Conservation (phyloP, 176 grass and related monocot genomes). For the Musa troglodytarum region DNA sequence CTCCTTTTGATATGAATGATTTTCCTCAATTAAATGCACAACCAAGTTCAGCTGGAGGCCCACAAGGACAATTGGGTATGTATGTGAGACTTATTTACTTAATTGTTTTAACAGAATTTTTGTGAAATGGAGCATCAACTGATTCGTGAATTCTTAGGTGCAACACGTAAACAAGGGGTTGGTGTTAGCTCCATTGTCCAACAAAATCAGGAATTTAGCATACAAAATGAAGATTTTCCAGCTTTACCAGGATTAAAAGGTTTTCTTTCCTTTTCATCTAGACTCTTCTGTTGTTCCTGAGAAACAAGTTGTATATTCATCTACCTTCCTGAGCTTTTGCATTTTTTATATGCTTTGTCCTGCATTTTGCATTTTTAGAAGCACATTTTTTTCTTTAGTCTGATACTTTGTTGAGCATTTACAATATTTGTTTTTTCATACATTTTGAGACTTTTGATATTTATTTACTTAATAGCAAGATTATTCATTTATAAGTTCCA, state of each 20-base stretch:
- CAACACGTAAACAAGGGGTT: constrained; percentile 80
- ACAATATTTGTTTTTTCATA: not conserved
- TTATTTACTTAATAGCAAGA: no score
- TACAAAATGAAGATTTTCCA: constrained; percentile 30
- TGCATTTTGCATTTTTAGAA: not conserved
- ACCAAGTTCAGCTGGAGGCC: constrained; percentile 81
- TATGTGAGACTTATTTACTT: not conserved
- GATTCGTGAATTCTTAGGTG: constrained; percentile 50
- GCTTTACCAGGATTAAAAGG: constrained; percentile 31
- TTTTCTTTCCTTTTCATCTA: constrained; percentile 7
- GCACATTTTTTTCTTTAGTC: not conserved
- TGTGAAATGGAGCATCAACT: not conserved
- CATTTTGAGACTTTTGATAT: no score
- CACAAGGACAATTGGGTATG: constrained; percentile 97
- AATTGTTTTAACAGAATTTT: not conserved
- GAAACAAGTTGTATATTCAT: not conserved
- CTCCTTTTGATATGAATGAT: constrained; percentile 97
- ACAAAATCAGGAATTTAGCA: constrained; percentile 32
- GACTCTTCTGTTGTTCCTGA: not conserved
- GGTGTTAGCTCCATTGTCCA: constrained; percentile 32
- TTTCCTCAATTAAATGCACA: constrained; percentile 87
- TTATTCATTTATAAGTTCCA: no score
- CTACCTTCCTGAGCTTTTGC: not conserved
- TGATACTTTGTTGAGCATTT: not conserved
- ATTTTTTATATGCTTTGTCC: not conserved